Conservation (phyloP, 306 rosid species). For the Crotalaria pallida region DNA sequence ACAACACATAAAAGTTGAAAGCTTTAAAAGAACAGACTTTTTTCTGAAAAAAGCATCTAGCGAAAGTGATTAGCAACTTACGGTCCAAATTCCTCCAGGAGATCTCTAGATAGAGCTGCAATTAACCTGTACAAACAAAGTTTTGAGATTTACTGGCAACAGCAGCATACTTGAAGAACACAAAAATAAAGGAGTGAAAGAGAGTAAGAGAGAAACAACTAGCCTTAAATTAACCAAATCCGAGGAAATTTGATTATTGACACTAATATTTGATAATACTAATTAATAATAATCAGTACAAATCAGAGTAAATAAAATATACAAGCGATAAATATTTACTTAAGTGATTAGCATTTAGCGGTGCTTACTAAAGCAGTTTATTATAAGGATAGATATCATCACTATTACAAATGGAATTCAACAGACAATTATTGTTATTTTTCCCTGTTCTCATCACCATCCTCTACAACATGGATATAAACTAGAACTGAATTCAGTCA, state of each 20-base stretch:
- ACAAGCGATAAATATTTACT: background rate
- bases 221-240: constrained; percentile 4
- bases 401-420: background rate
- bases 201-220: background rate
- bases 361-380: background rate
- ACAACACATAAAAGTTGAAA: background rate
- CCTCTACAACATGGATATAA: background rate
- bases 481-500: background rate
- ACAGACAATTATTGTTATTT: background rate
- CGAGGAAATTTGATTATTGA: background rate
- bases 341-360: background rate
- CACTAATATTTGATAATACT: background rate
- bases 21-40: background rate
- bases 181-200: background rate
- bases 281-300: background rate
- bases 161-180: background rate
- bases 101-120: constrained; percentile 78
- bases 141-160: constrained; percentile 12
- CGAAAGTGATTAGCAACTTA: constrained; percentile 45
- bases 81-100: constrained; percentile 76
- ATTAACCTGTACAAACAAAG: constrained; percentile 55
- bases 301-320: constrained; percentile 1
- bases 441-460: background rate
- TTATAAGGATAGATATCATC: background rate
- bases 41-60: constrained; percentile 14